These are phyloP conservation scores for Aspergillus eucalypticola DNA, from an alignment of 2,329 filamentous ascomycete genomes.

Conservation along the genomic window DNA sequence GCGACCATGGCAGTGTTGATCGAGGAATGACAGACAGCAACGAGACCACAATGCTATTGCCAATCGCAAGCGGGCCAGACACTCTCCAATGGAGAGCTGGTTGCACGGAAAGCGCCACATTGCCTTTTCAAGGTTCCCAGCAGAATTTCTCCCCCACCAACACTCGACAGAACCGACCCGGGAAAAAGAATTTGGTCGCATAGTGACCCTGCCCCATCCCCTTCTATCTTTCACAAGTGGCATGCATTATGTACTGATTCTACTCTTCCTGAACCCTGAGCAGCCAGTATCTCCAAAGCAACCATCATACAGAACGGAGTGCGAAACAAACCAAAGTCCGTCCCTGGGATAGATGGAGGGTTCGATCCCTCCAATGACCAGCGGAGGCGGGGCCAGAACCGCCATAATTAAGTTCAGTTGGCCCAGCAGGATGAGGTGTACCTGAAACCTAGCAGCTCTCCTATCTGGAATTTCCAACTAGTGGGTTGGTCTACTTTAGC, in stretches of 20 bases:
- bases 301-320: neutral
- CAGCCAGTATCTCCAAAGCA: too few species aligned
- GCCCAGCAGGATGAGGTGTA: constrained; percentile 11
- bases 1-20: constrained; percentile 9
- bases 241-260: neutral
- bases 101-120: constrained; percentile 17
- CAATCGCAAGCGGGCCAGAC: constrained; percentile 17
- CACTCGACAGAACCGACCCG: too few species aligned
- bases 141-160: neutral
- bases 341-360: neutral
- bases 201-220: neutral
- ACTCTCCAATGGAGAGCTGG: neutral
- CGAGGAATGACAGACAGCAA: constrained; percentile 20
- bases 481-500: neutral
- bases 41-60: constrained; percentile 3
- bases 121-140: constrained; percentile 5
- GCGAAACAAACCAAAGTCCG: neutral
- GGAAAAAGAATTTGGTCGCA: neutral
- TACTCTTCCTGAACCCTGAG: neutral
- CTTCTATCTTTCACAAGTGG: neutral
- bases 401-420: constrained; percentile 8
- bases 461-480: neutral
- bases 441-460: constrained; percentile 18
- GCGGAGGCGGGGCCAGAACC: constrained; percentile 16
- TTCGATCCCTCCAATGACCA: neutral